A percentile compares a stretch with the other conserved stretches of the same genome.
Conservation (phyloP, 345 rosid genomes). For the Eucalyptus brandiana region DNA sequence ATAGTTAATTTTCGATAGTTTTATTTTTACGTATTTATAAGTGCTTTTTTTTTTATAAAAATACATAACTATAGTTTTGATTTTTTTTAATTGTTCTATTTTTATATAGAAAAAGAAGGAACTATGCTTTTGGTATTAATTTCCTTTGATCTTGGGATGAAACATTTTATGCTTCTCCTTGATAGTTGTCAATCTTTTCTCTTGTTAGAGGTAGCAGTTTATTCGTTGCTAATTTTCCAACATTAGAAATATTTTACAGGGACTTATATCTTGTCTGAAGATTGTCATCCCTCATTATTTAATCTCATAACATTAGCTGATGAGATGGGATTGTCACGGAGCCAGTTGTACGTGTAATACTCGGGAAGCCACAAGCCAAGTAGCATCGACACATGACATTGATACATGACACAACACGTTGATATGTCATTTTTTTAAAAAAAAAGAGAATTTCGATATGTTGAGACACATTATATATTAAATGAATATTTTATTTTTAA, state of each 20-base stretch:
- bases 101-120: background rate
- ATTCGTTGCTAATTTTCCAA: background rate
- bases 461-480: too few relatives aligned
- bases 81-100: background rate
- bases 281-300: background rate
- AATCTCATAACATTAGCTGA: background rate
- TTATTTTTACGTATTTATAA: too few relatives aligned
- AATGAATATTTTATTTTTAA: too few relatives aligned
- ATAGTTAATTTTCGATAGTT: too few relatives aligned
- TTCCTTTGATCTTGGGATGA: background rate
- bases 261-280: background rate
- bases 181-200: background rate
- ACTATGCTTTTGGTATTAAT: background rate
- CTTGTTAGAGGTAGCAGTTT: background rate
- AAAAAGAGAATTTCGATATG: too few relatives aligned
- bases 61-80: too few relatives aligned
- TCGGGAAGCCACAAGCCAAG: background rate
- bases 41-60: background rate
- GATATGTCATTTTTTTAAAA: too few relatives aligned
- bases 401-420: rapidly evolving
- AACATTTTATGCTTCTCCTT: background rate
- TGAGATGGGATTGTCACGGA: background rate
- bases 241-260: background rate
- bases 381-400: too few relatives aligned
- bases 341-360: background rate